Base-by-base conservation (phyloP, 805 yeast species). In the Yarrowia yakushimensis region DNA sequence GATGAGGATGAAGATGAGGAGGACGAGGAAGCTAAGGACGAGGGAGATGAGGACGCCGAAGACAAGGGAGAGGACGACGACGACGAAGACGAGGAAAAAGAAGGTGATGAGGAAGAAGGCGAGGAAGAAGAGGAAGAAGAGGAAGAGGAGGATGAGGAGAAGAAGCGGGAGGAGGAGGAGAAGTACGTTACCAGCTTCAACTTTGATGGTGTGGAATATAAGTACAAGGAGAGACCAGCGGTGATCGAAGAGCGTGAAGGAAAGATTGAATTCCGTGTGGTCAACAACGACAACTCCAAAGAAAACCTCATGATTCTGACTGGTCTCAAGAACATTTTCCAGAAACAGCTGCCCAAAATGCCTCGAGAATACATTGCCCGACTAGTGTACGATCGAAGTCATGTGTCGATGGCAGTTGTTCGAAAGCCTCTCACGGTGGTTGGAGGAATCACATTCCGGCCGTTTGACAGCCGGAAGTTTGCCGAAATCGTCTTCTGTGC, bases 401-500 rank as follows among this genome's bases (percentile, higher is more conserved):
- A 94, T 76, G 77, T 96, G 39, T 91, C 97, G 0, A 91, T 94
- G 82, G 99, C 99, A 0, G 96, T 94, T 60, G 94, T 94, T 20
- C 80, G 96, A 66, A 91, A 90, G 68, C 97, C 97, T 9, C 77
- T 93, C 68, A 90, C 96, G 0, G 99, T 94, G 17, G 97, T 93
- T 8, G 99, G 99, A 42, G 99, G 99, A 2, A 92, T 94, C 55
- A 94, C 99, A 0, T 92, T 89, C 72, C 81, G 97, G 65, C 99
- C 99, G 2, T 94, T 94, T 74, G 89, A 90, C 70, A 83, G 84
- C 61, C 81, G 96, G 65, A 87, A 84, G 70, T 94, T 94, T 80
- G 99, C 99, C 1, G 99, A 94, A 74, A 94, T 94, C 77, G 99
- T 94, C 25, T 94, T 94, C 70, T 94, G 97, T 81, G 99, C 99